Evolutionary conservation across 2,329 filamentous ascomycete genomes (phyloP).

Genomic region (Arthrobotrys entomopaga): DNA sequence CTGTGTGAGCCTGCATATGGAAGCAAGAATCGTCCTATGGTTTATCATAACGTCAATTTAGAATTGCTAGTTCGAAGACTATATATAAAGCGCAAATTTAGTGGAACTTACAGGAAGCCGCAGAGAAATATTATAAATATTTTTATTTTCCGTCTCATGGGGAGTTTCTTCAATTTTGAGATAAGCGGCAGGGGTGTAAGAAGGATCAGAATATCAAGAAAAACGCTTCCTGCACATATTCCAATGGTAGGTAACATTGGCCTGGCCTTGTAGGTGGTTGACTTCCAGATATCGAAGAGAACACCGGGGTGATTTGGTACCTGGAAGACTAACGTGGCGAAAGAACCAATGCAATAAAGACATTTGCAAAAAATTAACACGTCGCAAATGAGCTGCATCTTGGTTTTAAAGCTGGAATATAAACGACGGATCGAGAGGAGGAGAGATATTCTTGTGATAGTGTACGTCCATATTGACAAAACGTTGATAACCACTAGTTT

Average conservation of each 20-base stretch:
- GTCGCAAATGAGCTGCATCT: slow-evolving; percentile 48
- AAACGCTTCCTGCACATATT: slow-evolving; percentile 39
- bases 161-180: slow-evolving; percentile 39
- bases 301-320: slow-evolving; percentile 42
- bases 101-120: slow-evolving; percentile 38
- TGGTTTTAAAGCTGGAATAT: slow-evolving; percentile 43
- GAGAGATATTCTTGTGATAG: slow-evolving; percentile 42
- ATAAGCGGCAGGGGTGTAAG: slow-evolving; percentile 47
- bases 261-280: slow-evolving; percentile 32
- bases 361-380: slow-evolving; percentile 41
- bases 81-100: background rate
- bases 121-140: slow-evolving; percentile 48
- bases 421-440: slow-evolving; percentile 46
- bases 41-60: background rate
- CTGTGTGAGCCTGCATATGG: slow-evolving; percentile 41
- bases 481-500: slow-evolving; percentile 39
- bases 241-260: slow-evolving; percentile 47
- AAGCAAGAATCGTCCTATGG: slow-evolving; percentile 46
- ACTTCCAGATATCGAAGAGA: slow-evolving; percentile 51
- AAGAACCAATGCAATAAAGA: slow-evolving; percentile 39
- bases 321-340: slow-evolving; percentile 43
- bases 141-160: slow-evolving; percentile 22
- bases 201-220: slow-evolving; percentile 43
- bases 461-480: slow-evolving; percentile 49
- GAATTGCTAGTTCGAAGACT: background rate